phyloP scores from a whole-genome alignment of 2,329 filamentous ascomycete species.

The Fusarium sp. region DNA sequence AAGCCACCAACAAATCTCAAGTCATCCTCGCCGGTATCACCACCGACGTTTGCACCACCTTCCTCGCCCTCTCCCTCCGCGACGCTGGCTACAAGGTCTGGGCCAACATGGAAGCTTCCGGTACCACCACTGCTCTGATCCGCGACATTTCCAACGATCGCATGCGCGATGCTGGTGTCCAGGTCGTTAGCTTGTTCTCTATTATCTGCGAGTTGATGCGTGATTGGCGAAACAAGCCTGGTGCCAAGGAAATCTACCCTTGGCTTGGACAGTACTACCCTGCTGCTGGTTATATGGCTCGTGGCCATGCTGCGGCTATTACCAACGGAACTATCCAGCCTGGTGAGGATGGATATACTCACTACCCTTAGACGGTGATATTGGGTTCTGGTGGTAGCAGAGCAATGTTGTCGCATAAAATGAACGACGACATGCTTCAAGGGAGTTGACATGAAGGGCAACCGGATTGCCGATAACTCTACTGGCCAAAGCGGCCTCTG shows the following conservation, averaged over 20 bases:
- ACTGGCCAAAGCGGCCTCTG: neutral
- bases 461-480: neutral
- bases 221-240: constrained; percentile 71
- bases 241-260: constrained; percentile 67
- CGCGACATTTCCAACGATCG: constrained; percentile 73
- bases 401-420: neutral
- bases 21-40: constrained; percentile 78
- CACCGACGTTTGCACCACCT: constrained; percentile 81
- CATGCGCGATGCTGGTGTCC: constrained; percentile 75
- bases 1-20: constrained; percentile 73
- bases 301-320: constrained; percentile 70
- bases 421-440: too few relatives aligned
- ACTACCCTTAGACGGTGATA: neutral
- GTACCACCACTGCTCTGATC: constrained; percentile 71
- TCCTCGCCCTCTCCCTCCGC: constrained; percentile 77
- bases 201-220: constrained; percentile 77
- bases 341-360: constrained; percentile 57
- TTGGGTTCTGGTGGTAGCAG: too few relatives aligned
- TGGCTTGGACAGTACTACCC: constrained; percentile 74
- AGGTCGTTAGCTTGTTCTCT: constrained; percentile 70
- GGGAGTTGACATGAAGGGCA: neutral
- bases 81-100: constrained; percentile 79
- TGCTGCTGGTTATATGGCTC: constrained; percentile 71
- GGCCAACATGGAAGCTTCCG: constrained; percentile 77
- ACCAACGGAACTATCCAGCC: constrained; percentile 67